Conservation (phyloP, 164 flowering plant genomes). For the Nymphaea colorata region DNA sequence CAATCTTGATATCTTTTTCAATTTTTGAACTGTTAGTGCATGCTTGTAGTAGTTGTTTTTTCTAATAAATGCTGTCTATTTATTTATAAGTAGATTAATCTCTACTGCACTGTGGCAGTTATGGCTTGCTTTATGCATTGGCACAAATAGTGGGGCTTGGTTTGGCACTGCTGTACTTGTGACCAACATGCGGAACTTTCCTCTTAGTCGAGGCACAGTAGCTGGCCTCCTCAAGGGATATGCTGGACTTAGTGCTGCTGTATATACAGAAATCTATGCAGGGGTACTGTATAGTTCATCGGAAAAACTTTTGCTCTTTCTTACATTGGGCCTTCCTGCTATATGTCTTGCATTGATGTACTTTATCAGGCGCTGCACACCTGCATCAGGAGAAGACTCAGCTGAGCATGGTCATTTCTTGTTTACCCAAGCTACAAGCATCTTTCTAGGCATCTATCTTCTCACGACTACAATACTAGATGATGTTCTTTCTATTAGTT, state of each 20-base stretch:
- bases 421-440: constrained; percentile 54
- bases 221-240: constrained; percentile 88
- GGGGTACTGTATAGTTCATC: constrained; percentile 47
- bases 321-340: constrained; percentile 68
- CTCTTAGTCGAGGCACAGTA: constrained; percentile 70
- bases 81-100: background rate
- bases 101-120: constrained; percentile 33
- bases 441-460: constrained; percentile 59
- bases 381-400: constrained; percentile 55
- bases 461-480: constrained; percentile 46
- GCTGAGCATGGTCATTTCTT: constrained; percentile 48
- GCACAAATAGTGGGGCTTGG: constrained; percentile 77
- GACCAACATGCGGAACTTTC: constrained; percentile 89
- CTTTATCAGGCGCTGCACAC: constrained; percentile 65
- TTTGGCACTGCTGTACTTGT: constrained; percentile 68
- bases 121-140: constrained; percentile 63
- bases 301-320: constrained; percentile 45
- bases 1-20: too few relatives aligned
- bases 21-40: too few relatives aligned
- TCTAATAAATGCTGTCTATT: too few relatives aligned
- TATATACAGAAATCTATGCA: constrained; percentile 62
- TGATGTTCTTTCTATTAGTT: constrained; percentile 25
- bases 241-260: constrained; percentile 76
- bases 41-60: too few relatives aligned
- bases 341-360: constrained; percentile 58